Percentiles rank a stretch among this genome's conserved stretches.
Evolutionary conservation across 2,329 filamentous ascomycete genomes (phyloP).

Genomic region (Didymella arachidicola): DNA sequence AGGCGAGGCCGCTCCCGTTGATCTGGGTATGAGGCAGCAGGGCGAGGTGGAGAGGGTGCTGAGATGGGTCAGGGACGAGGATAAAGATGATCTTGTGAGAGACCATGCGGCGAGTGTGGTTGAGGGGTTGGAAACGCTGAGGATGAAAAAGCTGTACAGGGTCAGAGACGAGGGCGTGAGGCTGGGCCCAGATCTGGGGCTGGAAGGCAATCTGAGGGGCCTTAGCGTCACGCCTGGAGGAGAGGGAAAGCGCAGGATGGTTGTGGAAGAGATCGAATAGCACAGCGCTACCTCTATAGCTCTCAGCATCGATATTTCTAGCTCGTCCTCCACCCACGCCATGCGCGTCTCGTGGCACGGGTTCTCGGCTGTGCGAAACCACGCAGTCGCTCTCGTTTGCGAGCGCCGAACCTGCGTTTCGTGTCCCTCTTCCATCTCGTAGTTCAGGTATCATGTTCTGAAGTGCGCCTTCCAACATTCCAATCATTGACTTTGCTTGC

Average conservation of each 20-base stretch:
- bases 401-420: constrained; percentile 8
- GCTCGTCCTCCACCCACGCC: constrained; percentile 7
- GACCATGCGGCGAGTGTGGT: constrained; percentile 72
- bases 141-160: constrained; percentile 61
- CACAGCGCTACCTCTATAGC: constrained; percentile 16
- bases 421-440: constrained; percentile 7
- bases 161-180: constrained; percentile 36
- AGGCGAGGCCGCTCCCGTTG: constrained; percentile 51
- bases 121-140: constrained; percentile 71
- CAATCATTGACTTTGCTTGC: neutral
- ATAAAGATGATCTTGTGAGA: constrained; percentile 72
- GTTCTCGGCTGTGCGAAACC: constrained; percentile 12
- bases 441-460: neutral
- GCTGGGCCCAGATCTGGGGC: constrained; percentile 37
- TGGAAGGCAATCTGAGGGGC: constrained; percentile 55
- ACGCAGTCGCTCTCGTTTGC: constrained; percentile 4
- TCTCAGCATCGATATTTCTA: neutral
- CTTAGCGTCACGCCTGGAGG: constrained; percentile 51
- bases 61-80: constrained; percentile 69
- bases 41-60: constrained; percentile 69
- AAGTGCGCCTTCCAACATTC: neutral
- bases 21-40: constrained; percentile 63
- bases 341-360: neutral
- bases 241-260: constrained; percentile 42
- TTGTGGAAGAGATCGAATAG: constrained; percentile 69